Evolutionary conservation across 208 protist species (phyloP).

Genomic region (Wallacemonas sp.): DNA sequence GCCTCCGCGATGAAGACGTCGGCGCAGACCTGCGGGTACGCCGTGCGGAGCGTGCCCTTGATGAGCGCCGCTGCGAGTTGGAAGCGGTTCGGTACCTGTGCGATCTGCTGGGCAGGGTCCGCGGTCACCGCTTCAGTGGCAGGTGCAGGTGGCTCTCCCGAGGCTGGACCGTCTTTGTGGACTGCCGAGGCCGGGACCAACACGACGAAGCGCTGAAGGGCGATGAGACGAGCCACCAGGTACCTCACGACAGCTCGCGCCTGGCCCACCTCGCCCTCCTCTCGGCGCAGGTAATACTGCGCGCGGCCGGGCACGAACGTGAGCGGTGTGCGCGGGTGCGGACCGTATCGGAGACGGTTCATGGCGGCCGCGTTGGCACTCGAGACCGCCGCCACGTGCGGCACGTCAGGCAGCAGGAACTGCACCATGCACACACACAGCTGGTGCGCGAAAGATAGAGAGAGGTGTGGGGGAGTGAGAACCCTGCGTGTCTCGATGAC

Average conservation of each 20-base stretch:
- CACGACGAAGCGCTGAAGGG: neutral
- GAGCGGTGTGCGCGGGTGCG: neutral
- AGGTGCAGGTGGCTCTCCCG: neutral
- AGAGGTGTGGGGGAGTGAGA: neutral
- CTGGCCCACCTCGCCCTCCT: neutral
- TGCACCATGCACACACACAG: neutral
- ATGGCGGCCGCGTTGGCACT: neutral
- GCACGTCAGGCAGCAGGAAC: neutral
- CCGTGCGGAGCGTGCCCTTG: constrained; percentile 19
- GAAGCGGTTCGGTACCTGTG: constrained; percentile 16
- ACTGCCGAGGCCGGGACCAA: neutral
- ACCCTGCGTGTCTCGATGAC: too few relatives aligned
- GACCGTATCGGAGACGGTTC: neutral
- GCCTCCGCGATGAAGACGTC: constrained; percentile 3
- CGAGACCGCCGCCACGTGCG: neutral
- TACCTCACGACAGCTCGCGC: neutral
- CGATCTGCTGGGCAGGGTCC: neutral
- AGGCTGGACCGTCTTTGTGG: neutral
- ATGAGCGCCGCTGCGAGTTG: constrained; percentile 34
- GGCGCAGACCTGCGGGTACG: constrained; percentile 10
- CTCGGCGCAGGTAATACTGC: neutral
- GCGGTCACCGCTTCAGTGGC: neutral
- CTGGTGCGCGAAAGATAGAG: neutral
- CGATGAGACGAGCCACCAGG: constrained; percentile 7
- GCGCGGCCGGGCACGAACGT: neutral